Evolutionary conservation across 73 alveolate species (phyloP).

Genomic region (Symbiodinium natans): DNA sequence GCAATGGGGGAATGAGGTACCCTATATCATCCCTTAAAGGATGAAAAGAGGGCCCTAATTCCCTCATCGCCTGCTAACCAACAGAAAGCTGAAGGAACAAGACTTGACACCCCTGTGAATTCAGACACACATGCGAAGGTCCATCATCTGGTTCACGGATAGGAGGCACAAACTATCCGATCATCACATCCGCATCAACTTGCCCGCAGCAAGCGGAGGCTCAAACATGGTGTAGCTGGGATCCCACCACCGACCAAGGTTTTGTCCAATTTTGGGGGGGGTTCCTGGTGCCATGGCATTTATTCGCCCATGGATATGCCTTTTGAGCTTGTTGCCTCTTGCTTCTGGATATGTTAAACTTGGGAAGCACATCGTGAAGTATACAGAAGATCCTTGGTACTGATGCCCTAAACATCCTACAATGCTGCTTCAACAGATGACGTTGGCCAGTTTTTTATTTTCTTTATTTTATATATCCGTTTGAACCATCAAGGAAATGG

Average conservation of each 20-base stretch:
- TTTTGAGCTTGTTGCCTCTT: neutral
- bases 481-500: too few relatives aligned
- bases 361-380: constrained; percentile 89
- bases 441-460: too few relatives aligned
- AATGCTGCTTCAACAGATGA: too few relatives aligned
- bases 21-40: neutral
- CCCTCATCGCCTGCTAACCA: too few relatives aligned
- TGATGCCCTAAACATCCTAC: neutral
- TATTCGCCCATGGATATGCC: neutral
- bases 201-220: neutral
- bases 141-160: too few relatives aligned
- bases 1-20: too few relatives aligned
- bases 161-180: too few relatives aligned
- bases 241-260: neutral
- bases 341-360: constrained; percentile 40
- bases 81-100: too few relatives aligned
- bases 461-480: too few relatives aligned
- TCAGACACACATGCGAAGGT: too few relatives aligned
- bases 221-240: neutral
- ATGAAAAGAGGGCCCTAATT: too few relatives aligned
- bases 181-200: neutral
- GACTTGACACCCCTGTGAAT: too few relatives aligned
- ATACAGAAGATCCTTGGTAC: constrained; percentile 48
- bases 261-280: neutral
- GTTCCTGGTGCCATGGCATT: neutral